A percentile compares a stretch with the other conserved stretches of the same genome.
Evolutionary conservation across 1,284 basidiomycete species (phyloP).

Genomic region (Baeospora myosura): DNA sequence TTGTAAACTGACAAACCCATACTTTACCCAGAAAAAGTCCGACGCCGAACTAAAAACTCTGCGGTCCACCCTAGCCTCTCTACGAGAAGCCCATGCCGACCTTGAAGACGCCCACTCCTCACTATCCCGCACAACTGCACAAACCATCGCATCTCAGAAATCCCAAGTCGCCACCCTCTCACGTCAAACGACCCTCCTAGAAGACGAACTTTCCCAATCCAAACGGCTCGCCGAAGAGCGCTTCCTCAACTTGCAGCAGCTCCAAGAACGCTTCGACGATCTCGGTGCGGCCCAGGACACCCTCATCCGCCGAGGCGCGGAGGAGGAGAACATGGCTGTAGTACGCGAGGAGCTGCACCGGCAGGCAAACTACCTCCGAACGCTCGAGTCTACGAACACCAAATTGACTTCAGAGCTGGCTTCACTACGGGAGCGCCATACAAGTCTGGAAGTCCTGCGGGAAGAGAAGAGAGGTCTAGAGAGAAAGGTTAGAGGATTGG

Average conservation of each 20-base stretch:
- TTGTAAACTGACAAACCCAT: conserved; percentile 5
- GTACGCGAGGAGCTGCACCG: conserved; percentile 57
- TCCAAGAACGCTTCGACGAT: conserved; percentile 34
- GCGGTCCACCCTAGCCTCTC: conserved; percentile 33
- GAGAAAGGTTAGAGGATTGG: conserved; percentile 42
- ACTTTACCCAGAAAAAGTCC: conserved; percentile 20
- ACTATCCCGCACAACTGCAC: conserved; percentile 37
- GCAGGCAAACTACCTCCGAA: conserved; percentile 53
- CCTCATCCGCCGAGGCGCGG: conserved; percentile 17
- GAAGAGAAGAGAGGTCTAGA: conserved; percentile 71
- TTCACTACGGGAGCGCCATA: conserved; percentile 44
- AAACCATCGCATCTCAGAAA: conserved; percentile 40
- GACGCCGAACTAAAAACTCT: conserved; percentile 39
- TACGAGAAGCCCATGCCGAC: conserved; percentile 51
- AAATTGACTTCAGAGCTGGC: conserved; percentile 49
- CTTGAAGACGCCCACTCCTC: conserved; percentile 44
- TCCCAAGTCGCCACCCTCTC: conserved; percentile 14
- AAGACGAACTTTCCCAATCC: not conserved
- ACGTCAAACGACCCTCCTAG: not conserved
- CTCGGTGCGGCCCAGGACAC: conserved; percentile 21
- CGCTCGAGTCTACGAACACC: conserved; percentile 58
- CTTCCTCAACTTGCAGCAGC: not conserved
- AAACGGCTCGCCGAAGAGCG: not conserved
- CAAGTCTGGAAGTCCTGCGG: conserved; percentile 59
- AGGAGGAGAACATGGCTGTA: conserved; percentile 31